A percentile compares a stretch with the other conserved stretches of the same genome.
phyloP scores from a whole-genome alignment of 306 rosid species.

The Astragalus glycyphyllos region DNA sequence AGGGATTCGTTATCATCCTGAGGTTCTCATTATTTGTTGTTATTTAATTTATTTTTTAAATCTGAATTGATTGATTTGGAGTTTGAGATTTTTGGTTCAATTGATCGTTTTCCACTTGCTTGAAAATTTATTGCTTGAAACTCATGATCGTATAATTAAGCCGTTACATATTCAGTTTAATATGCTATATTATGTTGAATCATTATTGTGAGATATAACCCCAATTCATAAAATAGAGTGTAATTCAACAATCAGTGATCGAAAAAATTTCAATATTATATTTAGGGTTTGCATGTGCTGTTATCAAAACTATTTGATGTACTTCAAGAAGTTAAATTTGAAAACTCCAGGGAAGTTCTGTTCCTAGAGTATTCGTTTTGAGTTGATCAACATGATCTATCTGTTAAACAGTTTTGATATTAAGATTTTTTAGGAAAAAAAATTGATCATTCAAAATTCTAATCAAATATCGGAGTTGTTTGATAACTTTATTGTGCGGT shows the following conservation, averaged over 20 bases:
- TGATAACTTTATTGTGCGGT: background rate
- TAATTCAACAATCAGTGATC: background rate
- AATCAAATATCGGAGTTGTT: too few species aligned
- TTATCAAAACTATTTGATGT: background rate
- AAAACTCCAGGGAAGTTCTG: background rate
- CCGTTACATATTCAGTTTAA: background rate
- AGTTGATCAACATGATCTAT: background rate
- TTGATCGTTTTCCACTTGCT: slow-evolving; percentile 38
- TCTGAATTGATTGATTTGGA: slow-evolving; percentile 28
- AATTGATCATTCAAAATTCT: too few species aligned
- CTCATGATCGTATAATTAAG: background rate
- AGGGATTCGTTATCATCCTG: slow-evolving; percentile 80
- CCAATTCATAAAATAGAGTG: background rate
- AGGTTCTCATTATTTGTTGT: slow-evolving; percentile 45
- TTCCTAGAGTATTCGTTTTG: background rate
- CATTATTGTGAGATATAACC: slow-evolving; percentile 5
- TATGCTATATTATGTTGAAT: background rate
- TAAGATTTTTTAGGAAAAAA: too few species aligned
- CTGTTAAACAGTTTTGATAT: background rate
- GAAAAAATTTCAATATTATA: background rate
- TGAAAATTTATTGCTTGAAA: slow-evolving; percentile 30
- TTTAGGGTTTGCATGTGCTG: background rate
- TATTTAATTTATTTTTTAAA: background rate
- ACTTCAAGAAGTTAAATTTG: slow-evolving; percentile 8
- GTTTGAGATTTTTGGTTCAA: slow-evolving; percentile 21